Evolutionary conservation across 352 stramenopile species (phyloP).

Genomic region (Elongisporangium prolatum): DNA sequence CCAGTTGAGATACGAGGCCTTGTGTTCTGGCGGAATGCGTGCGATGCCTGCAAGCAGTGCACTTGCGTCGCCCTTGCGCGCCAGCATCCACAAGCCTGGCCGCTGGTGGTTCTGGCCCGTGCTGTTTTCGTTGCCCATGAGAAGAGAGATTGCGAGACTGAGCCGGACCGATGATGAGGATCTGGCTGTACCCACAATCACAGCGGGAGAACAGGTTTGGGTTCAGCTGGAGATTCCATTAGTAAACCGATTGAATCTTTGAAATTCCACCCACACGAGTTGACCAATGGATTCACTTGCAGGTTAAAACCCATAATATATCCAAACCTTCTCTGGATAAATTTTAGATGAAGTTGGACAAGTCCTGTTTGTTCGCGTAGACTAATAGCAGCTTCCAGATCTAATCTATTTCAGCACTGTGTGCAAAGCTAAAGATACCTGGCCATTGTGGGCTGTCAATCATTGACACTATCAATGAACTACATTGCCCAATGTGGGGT

Average conservation of each 20-base stretch:
- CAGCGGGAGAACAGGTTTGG: not conserved
- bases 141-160: not conserved
- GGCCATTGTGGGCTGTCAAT: too few relatives aligned
- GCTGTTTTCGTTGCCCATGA: not conserved
- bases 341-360: conserved; percentile 22
- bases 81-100: not conserved
- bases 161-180: not conserved
- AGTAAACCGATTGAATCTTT: not conserved
- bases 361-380: conserved; percentile 53
- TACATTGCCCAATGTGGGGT: too few relatives aligned
- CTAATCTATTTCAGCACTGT: too few relatives aligned
- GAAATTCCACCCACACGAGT: not conserved
- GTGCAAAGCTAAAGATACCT: too few relatives aligned
- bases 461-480: too few relatives aligned
- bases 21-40: conserved; percentile 42
- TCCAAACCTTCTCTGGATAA: too few relatives aligned
- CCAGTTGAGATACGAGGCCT: conserved; percentile 65
- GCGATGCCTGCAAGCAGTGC: conserved; percentile 43
- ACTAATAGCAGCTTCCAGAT: conserved; percentile 27
- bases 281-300: not conserved
- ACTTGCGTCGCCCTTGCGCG: conserved; percentile 31
- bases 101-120: not conserved
- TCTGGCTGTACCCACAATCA: not conserved
- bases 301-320: not conserved
- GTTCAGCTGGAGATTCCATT: not conserved